Evolutionary conservation across 441 rosid species (phyloP).

Genomic region (Adansonia madagascariensis): DNA sequence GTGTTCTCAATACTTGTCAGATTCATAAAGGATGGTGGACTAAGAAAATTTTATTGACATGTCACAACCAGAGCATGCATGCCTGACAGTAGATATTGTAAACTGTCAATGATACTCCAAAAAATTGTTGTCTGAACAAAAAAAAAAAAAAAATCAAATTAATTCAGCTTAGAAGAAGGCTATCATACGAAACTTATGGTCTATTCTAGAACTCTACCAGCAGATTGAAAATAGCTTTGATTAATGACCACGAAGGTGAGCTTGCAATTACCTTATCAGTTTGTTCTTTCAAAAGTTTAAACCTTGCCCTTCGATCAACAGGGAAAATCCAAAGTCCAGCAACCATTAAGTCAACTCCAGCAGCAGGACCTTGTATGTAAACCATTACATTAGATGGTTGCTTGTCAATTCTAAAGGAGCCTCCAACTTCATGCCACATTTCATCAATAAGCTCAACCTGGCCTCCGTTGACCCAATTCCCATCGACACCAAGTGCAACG

Average conservation of each 20-base stretch:
- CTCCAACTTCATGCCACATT: constrained; percentile 82
- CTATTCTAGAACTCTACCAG: not conserved
- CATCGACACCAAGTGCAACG: constrained; percentile 79
- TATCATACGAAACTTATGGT: not conserved
- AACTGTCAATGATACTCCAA: not conserved
- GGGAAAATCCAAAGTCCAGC: constrained; percentile 83
- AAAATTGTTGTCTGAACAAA: not conserved
- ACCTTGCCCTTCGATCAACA: constrained; percentile 63
- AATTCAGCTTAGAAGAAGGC: not conserved
- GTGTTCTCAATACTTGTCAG: not conserved
- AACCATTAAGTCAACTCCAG: constrained; percentile 73
- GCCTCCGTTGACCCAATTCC: constrained; percentile 87
- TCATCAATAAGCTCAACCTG: constrained; percentile 62
- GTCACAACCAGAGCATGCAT: not conserved
- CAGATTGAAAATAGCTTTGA: not conserved
- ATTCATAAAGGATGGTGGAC: not conserved
- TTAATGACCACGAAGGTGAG: not conserved
- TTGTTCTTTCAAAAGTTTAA: constrained; percentile 59
- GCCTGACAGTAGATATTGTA: not conserved
- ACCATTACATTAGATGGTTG: constrained; percentile 74
- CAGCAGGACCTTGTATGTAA: constrained; percentile 82
- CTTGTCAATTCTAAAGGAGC: constrained; percentile 83
- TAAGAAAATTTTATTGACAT: not conserved
- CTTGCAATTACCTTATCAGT: constrained; percentile 61
- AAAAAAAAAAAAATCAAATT: not conserved